Evolutionary conservation across 106 monocot genomes (phyloP), one percentile per base, ranked within the genome.

Genomic region (Amphibolis antarctica): DNA sequence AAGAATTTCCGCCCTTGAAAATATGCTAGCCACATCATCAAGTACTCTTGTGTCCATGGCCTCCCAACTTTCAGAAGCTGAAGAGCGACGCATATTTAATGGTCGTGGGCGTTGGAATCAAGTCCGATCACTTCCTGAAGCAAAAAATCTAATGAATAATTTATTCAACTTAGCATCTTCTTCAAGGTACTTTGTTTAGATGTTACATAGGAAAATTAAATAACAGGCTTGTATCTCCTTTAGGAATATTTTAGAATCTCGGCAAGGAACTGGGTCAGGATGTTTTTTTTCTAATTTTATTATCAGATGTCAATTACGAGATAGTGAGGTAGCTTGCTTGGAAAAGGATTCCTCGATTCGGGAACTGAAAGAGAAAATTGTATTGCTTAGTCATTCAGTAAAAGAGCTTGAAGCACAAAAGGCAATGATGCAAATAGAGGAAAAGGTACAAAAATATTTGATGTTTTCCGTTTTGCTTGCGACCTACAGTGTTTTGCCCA

Each of bases 1-100:
- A 10, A 85, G 98, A 68, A 91, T 99, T 62, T 76, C 72, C 60
- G 91, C 90, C 2, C 81, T 99, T 25, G 91, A 99, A 75, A 99
- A 85, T 62, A 99, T 91, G 98, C 66, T 88, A 29, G 71, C 82
- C 9, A 76, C 85, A 24, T 87, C 87, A 36, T 99, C 98, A 43
- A 79, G 66, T 13, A 79, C 80, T 17, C 55, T 99, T 44, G 91
- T 99, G 23, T 77, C 80, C 0, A 99, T 99, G 91, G 91, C 87
- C 4, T 91, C 98, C 46, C 91, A 99, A 28, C 51, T 99, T 49
- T 91, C 98, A 10, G 91, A 99, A 75, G 90, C 98, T 42, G 98
- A 83, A 55, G 98, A 99, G 47, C 90, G 85, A 28, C 85, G 91
- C 44, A 63, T 76, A 5, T 81, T 82, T 61, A 80, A 64, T 71